phyloP scores from a whole-genome alignment of 345 rosid genomes.

The Melaleuca alternifolia region DNA sequence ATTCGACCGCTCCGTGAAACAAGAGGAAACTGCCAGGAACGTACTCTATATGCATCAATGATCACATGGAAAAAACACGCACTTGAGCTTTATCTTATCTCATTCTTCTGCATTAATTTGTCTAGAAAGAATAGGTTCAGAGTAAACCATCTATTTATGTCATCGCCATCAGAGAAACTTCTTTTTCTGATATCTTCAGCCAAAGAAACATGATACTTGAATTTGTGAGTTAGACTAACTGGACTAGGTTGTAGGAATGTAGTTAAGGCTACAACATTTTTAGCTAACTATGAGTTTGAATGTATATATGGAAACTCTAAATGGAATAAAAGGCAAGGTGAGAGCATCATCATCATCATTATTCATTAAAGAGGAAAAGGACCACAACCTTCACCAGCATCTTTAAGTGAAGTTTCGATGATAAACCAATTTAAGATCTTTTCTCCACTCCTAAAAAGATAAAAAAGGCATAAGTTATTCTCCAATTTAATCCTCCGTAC shows the following conservation, averaged over 20 bases:
- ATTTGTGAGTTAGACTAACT: background rate
- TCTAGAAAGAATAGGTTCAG: too few relatives aligned
- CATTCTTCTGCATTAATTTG: background rate
- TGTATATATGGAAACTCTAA: too few relatives aligned
- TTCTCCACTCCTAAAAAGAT: background rate
- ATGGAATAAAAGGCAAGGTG: background rate
- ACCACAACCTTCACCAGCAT: background rate
- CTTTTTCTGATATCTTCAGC: background rate
- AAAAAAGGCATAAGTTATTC: background rate
- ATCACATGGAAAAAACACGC: background rate
- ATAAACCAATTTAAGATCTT: background rate
- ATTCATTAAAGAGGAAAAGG: background rate
- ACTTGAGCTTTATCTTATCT: background rate
- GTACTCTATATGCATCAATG: background rate
- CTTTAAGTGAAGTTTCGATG: background rate
- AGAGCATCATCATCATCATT: background rate
- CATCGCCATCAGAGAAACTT: background rate
- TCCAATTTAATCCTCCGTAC: constrained; percentile 14
- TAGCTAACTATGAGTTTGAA: background rate
- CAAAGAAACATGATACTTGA: background rate
- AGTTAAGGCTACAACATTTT: background rate
- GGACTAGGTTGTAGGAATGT: background rate
- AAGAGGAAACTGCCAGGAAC: constrained; percentile 63
- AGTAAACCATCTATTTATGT: too few relatives aligned
- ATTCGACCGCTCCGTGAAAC: constrained; percentile 88